These are phyloP conservation scores for Salvia rosmarinus DNA, from an alignment of 257 asterid species.

Conservation along the genomic window DNA sequence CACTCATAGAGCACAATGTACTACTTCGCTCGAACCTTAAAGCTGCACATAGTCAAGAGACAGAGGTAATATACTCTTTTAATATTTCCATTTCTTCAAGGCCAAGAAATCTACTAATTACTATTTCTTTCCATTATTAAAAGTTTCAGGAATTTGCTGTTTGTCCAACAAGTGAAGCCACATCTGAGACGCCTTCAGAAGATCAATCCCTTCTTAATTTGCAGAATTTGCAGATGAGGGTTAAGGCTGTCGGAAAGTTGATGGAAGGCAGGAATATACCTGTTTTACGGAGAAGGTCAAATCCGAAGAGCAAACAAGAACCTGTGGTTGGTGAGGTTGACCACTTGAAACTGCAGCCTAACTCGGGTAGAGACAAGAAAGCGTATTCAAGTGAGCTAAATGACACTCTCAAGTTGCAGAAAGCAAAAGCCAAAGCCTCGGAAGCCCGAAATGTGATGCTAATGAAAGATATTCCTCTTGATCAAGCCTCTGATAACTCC, in stretches of 20 bases:
- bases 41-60: conserved; percentile 43
- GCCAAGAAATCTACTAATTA: not conserved
- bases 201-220: conserved; percentile 52
- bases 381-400: conserved; percentile 35
- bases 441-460: conserved; percentile 49
- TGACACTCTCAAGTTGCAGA: conserved; percentile 52
- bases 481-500: conserved; percentile 62
- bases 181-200: conserved; percentile 38
- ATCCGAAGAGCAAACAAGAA: conserved; percentile 39
- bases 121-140: conserved; percentile 10
- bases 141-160: conserved; percentile 48
- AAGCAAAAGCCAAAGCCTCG: conserved; percentile 46
- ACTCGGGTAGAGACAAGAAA: conserved; percentile 43
- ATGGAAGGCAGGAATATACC: conserved; percentile 57
- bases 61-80: conserved; percentile 55
- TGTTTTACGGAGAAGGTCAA: conserved; percentile 36
- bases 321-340: conserved; percentile 44
- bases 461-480: conserved; percentile 92
- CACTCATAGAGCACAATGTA: conserved; percentile 68
- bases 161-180: conserved; percentile 32
- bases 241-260: conserved; percentile 59
- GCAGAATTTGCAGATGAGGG: conserved; percentile 61
- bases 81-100: not conserved
- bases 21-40: conserved; percentile 51
- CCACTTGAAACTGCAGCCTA: conserved; percentile 44